Percentiles rank a stretch among this genome's conserved stretches.
phyloP scores from a whole-genome alignment of 23 red algal species.

The Gracilaria caudata region DNA sequence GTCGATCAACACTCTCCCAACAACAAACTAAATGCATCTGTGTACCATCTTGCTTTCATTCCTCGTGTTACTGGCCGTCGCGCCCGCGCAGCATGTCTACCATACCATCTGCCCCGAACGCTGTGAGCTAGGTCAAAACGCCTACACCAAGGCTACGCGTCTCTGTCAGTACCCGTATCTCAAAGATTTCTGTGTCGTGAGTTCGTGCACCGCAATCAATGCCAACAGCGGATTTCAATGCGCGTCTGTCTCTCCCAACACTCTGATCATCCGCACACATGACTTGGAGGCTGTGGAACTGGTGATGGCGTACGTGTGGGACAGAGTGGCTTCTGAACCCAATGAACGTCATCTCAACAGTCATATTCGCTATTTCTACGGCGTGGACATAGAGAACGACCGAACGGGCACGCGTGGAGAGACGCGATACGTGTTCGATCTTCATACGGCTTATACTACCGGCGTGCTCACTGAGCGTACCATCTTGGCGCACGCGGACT shows the following conservation, averaged over 20 bases:
- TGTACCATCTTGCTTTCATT: neutral
- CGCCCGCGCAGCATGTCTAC: neutral
- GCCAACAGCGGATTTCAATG: neutral
- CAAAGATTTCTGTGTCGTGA: neutral
- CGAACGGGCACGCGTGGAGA: neutral
- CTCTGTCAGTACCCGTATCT: neutral
- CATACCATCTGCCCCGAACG: neutral
- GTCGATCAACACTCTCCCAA: no score
- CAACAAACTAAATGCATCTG: neutral
- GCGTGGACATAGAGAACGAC: neutral
- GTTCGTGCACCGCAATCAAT: neutral
- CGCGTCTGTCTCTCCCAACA: neutral
- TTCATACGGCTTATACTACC: neutral
- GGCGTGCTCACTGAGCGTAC: conserved; percentile 1
- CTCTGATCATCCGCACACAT: neutral
- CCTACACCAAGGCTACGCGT: neutral
- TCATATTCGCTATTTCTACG: conserved; percentile 19
- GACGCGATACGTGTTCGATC: neutral
- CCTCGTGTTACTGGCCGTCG: neutral
- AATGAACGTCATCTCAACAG: conserved; percentile 3
- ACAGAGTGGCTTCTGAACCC: neutral
- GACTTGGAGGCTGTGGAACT: neutral
- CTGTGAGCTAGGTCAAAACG: neutral
- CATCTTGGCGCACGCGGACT: conserved; percentile 13
- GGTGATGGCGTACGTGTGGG: conserved; percentile 2